These are phyloP conservation scores for Neurospora sp. DNA, from an alignment of 495 filamentous ascomycete genomes.

Conservation along the genomic window DNA sequence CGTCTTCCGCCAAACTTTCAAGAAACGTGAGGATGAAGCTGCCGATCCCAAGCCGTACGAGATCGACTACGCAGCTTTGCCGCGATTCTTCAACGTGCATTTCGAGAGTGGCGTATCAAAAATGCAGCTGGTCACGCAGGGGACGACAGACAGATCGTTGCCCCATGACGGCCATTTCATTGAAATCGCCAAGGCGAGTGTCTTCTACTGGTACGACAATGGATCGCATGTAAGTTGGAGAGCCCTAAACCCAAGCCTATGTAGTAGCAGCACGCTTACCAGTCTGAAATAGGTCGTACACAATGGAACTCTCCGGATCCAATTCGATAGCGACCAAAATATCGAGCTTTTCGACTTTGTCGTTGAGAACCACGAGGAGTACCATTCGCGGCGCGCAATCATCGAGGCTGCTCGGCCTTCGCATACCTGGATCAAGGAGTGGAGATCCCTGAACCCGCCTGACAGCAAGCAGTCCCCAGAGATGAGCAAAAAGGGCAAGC, in stretches of 20 bases:
- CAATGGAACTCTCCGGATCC: slow-evolving; percentile 49
- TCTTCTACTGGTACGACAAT: slow-evolving; percentile 65
- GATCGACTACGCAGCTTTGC: slow-evolving; percentile 60
- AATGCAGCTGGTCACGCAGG: slow-evolving; percentile 65
- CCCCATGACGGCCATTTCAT: slow-evolving; percentile 55
- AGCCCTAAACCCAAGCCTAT: background rate
- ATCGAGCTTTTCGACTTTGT: slow-evolving; percentile 63
- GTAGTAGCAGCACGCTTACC: slow-evolving; percentile 12
- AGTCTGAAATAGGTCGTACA: slow-evolving; percentile 46
- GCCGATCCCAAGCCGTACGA: slow-evolving; percentile 60
- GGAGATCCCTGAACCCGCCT: slow-evolving; percentile 38
- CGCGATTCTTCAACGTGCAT: slow-evolving; percentile 73
- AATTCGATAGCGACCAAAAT: slow-evolving; percentile 59
- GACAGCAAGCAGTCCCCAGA: slow-evolving; percentile 65
- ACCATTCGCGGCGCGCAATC: slow-evolving; percentile 48
- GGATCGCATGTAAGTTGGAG: slow-evolving; percentile 51
- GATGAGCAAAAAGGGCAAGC: slow-evolving; percentile 59
- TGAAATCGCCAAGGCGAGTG: slow-evolving; percentile 49
- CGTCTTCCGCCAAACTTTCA: slow-evolving; percentile 56
- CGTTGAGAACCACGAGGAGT: slow-evolving; percentile 57
- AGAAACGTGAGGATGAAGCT: slow-evolving; percentile 30
- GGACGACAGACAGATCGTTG: slow-evolving; percentile 43
- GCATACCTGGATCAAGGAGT: slow-evolving; percentile 48
- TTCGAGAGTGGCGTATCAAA: slow-evolving; percentile 72
- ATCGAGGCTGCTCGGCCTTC: slow-evolving; percentile 43